These are phyloP conservation scores for Sporothrix variecibatus DNA, from an alignment of 2,329 filamentous ascomycete genomes.

Conservation along the genomic window DNA sequence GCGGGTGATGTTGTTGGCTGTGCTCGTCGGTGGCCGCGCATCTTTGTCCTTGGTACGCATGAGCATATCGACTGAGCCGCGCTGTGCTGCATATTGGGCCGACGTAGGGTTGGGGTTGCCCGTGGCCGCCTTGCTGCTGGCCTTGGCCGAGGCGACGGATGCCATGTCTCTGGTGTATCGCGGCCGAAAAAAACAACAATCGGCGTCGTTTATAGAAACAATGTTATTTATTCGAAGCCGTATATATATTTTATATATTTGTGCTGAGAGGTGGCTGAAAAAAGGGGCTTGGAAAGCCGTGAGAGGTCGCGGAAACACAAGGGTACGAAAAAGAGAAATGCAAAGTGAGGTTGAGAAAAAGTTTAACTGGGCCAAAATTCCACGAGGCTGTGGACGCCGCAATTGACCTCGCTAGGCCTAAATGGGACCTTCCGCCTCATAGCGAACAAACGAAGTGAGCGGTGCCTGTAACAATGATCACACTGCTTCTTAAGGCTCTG, in stretches of 20 bases:
- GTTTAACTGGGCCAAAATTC: not conserved
- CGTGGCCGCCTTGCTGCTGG: constrained; percentile 9
- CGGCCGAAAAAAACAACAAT: no score
- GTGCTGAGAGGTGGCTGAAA: not conserved
- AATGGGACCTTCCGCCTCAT: not conserved
- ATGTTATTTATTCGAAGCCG: not conserved
- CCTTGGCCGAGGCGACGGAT: constrained; percentile 12
- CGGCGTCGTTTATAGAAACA: not conserved
- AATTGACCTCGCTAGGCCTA: not conserved
- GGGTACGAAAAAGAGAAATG: not conserved
- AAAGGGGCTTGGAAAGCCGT: not conserved
- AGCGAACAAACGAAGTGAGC: no score
- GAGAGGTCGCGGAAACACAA: not conserved
- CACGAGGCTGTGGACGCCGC: not conserved
- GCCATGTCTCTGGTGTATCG: not conserved
- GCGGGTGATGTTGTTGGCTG: not conserved
- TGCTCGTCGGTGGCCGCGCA: not conserved
- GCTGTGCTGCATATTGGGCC: constrained; percentile 24
- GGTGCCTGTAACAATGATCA: no score
- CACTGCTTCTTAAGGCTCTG: no score
- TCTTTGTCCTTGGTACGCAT: constrained; percentile 13
- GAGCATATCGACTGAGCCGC: constrained; percentile 26
- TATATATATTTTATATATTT: not conserved
- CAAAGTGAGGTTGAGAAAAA: not conserved
- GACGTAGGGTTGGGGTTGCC: constrained; percentile 25